Evolutionary conservation across 306 rosid species (phyloP), one percentile per base, ranked within the genome.

Genomic region (Prunus armeniaca): DNA sequence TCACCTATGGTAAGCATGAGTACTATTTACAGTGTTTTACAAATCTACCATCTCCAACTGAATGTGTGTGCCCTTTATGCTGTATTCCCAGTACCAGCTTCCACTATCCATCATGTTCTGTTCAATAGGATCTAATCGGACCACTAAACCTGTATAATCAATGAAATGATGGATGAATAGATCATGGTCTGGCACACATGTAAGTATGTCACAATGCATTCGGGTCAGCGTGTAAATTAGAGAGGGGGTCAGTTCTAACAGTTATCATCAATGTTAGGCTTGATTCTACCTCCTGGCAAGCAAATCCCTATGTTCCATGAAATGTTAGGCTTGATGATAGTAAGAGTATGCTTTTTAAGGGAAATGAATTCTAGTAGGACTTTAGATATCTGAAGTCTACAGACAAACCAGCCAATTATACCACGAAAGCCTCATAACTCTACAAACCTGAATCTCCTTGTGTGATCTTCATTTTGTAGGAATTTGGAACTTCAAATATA

Each of bases 31-130:
- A 64, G 77, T 56, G 38, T 45, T 69, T 79, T 91, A 88, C 32
- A 79, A 70, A 82, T 92, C 92, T 72, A 81, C 86, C 54, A 90
- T 75, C 78, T 89, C 89, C 76, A 92, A 86, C 43, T 80, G 82
- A 84, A 95, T 84, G 85, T 88, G 90, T 34, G 87, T 69, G 69
- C 87, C 97, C 67, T 82, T 80, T 77, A 83, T 77, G 86, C 81
- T 86, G 91, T 92, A 95, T 75, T 88, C 75, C 98, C 97, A 90
- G 75, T 38, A 83, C 98, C 98, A 95, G 84, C 92, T 95, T 85
- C 97, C 97, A 74, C 80, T 83, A 30, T 89, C 93, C 89, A 80
- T 85, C 90, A 71, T 81, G 66, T 74, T 79, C 74, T 63, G 84
- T 64, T 81, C 92, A 78, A 92, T 88, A 3, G 89, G 95, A 67